Evolutionary conservation across 2,329 filamentous ascomycete species (phyloP).

Genomic region (Alternaria rosae): DNA sequence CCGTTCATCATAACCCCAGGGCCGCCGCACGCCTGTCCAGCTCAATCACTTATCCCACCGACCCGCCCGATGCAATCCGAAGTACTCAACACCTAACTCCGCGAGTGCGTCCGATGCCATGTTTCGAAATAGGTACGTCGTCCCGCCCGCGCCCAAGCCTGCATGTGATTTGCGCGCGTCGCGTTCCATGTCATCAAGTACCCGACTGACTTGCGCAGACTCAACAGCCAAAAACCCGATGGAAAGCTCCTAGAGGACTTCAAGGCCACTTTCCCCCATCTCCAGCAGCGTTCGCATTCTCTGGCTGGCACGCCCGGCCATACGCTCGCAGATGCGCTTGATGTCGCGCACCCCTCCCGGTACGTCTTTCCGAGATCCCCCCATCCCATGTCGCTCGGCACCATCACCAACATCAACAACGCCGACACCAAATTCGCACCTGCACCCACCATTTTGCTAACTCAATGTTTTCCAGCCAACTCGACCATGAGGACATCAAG

Average conservation of each 20-base stretch:
- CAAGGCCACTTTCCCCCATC: conserved; percentile 80
- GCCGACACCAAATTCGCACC: background rate
- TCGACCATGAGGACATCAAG: conserved; percentile 63
- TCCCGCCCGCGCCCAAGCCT: conserved; percentile 18
- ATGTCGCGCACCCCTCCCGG: conserved; percentile 54
- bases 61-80: conserved; percentile 8
- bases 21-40: conserved; percentile 14
- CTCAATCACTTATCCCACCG: background rate
- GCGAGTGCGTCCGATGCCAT: conserved; percentile 30
- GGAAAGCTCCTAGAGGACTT: conserved; percentile 86
- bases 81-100: background rate
- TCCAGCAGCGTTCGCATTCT: conserved; percentile 59
- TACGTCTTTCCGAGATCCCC: conserved; percentile 43
- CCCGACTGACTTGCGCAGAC: conserved; percentile 56
- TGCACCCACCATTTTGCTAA: background rate
- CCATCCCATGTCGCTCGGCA: conserved; percentile 12
- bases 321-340: conserved; percentile 57
- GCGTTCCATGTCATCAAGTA: conserved; percentile 18
- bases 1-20: conserved; percentile 41
- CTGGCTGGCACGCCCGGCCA: conserved; percentile 51
- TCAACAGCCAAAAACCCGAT: conserved; percentile 82
- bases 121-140: conserved; percentile 57
- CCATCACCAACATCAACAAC: conserved; percentile 6
- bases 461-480: conserved; percentile 46
- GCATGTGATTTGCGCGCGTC: conserved; percentile 40